Conservation (phyloP, 345 rosid genomes). For the Moringa oleifera region DNA sequence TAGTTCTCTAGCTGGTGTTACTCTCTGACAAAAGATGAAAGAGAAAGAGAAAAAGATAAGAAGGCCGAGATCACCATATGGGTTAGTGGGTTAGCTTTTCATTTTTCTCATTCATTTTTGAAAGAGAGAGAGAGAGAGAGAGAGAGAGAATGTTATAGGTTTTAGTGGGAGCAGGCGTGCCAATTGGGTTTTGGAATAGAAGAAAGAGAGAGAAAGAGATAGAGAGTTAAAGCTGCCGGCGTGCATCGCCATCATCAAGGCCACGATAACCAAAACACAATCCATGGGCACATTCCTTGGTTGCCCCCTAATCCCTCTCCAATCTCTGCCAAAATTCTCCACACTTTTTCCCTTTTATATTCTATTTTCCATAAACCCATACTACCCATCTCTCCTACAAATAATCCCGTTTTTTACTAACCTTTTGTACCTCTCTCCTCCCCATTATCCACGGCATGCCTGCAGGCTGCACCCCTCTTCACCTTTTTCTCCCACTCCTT, state of each 20-base stretch:
- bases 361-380: constrained; percentile 20
- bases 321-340: constrained; percentile 51
- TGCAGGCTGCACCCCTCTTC: no score
- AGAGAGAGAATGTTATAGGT: constrained; percentile 23
- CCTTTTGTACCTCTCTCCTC: no score
- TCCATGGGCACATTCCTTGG: constrained; percentile 34
- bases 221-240: constrained; percentile 83
- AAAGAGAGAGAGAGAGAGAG: background rate
- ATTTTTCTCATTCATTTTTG: constrained; percentile 14
- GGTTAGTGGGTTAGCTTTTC: constrained; percentile 57
- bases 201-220: constrained; percentile 17
- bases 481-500: no score
- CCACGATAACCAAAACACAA: constrained; percentile 31
- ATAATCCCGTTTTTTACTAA: no score
- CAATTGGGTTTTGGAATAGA: constrained; percentile 22
- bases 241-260: constrained; percentile 83
- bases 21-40: constrained; percentile 36
- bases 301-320: constrained; percentile 76
- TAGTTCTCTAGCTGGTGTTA: constrained; percentile 12
- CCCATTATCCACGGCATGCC: no score
- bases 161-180: constrained; percentile 74
- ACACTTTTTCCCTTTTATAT: constrained; percentile 16
- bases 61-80: constrained; percentile 34
- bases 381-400: background rate
- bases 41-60: constrained; percentile 12